These are phyloP conservation scores for Carex parvula DNA, from an alignment of 176 grass and related monocot genomes.

Conservation along the genomic window DNA sequence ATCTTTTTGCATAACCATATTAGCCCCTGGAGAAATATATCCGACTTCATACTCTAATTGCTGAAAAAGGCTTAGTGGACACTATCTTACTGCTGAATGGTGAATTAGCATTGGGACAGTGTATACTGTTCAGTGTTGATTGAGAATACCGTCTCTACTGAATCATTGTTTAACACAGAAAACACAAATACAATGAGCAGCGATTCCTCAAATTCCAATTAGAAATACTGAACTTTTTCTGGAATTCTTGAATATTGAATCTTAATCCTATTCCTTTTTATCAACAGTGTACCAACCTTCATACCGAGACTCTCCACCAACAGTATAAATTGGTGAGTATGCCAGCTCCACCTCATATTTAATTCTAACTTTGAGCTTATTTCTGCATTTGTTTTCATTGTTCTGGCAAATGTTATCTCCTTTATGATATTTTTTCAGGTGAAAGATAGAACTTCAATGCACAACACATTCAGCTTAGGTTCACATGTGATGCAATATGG, in stretches of 20 bases:
- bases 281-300: slow-evolving; percentile 74
- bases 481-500: slow-evolving; percentile 99
- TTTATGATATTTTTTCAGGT: slow-evolving; percentile 50
- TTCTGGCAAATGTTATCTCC: neutral
- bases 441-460: slow-evolving; percentile 55
- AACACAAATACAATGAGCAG: no score
- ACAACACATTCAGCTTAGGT: slow-evolving; percentile 50
- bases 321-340: slow-evolving; percentile 70
- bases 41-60: neutral
- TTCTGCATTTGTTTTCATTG: neutral
- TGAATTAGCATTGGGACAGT: neutral
- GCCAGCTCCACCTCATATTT: neutral
- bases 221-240: neutral
- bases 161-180: no score
- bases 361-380: neutral
- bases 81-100: neutral
- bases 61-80: neutral
- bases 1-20: neutral
- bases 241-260: neutral
- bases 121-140: neutral
- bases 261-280: slow-evolving; percentile 19
- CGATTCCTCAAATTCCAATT: neutral
- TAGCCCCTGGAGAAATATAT: neutral
- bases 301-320: slow-evolving; percentile 77
- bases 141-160: no score